Base-by-base conservation (phyloP, 176 grass and related monocot genomes). In the Chloris gayana region DNA sequence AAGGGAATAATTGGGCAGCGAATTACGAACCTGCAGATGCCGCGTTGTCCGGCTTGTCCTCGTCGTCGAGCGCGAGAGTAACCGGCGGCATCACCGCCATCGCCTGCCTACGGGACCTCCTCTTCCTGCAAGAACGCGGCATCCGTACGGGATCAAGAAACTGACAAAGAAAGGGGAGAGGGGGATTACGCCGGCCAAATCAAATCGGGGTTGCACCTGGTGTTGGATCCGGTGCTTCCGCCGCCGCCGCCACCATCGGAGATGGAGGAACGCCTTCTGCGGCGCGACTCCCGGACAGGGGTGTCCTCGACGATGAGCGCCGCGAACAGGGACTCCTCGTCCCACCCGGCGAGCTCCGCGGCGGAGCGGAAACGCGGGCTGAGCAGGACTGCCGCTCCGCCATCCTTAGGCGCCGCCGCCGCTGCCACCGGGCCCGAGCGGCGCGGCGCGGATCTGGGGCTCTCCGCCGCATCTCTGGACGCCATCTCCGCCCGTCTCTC, bases 291-390 rank as follows among this genome's bases (percentile, higher is more conserved):
- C 42, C 95, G 80, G 83, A 98, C 92, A 4, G 95, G 95, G 50
- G 95, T 98, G 81, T 98, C 95, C 61, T 98, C 95, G 74, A 98
- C 95, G 65, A 98, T 84, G 47, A 95, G 88, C 45, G 84, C 78
- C 14, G 95, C 95, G 31, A 93, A 67, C 57, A 97, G 84, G 72
- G 95, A 87, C 74, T 95, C 95, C 84, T 98, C 95, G 75, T 98
- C 95, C 95, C 95, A 98, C 37, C 92, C 92, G 26, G 92, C 95
- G 33, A 90, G 47, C 53, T 76, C 95, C 39, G 92, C 95, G 2
- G 90, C 95, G 6, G 92, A 94, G 2, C 95, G 88, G 88, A 98
- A 98, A 1, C 92, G 87, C 1, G 92, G 95, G 56, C 92, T 95
- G 70, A 98, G 83, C 7, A 95, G 39, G 39, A 70, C 39, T 0